Evolutionary conservation across 1,284 basidiomycete genomes (phyloP), one percentile per base, ranked within the genome.

Genomic region (Calocybe gambosa): DNA sequence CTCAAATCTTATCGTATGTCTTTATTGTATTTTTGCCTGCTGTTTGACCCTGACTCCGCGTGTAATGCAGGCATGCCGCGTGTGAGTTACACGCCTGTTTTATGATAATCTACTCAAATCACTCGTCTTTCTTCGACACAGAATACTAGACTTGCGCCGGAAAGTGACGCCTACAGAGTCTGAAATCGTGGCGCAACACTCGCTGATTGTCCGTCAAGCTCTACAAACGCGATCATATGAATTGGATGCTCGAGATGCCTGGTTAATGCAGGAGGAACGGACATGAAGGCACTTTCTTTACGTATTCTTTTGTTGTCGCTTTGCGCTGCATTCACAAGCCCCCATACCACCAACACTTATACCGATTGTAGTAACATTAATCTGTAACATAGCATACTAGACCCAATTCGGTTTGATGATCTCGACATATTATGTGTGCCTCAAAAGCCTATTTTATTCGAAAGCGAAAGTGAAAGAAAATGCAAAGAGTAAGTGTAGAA

Each of bases 1-100:
- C 8, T 54, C 58, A 1, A 61, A 61, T 31, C 41, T 60, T 25
- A 57, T 60, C 19, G 60, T 62, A 36, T 46, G 58, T 47, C 6
- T 8, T 8, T 18, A 21, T 12, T n/a, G 10, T 34, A 1, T 13
- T n/a, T 33, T 19, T 29, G 15, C n/a, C 16, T 15, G 43, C 18
- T 25, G 19, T 12, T 35, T 25, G 5, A 43, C 25, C 20, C 42
- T 39, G 10, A 25, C 20, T 40, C 3, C 25, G n/a, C 15, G 36
- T 21, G n/a, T 29, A 12, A 19, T 20, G 12, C 44, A 62, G 60
- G 60, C 60, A 12, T 62, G 60, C 40, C 41, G 59, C 46, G 44
- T 62, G 60, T 62, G 50, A 52, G 56, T 25, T 16, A 16, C 28
- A 28, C 12, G 33, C 38, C 10, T 18, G 9, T 5, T 15, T 29